Conservation (phyloP, 2,329 filamentous ascomycete species). For the Xylariaceae sp. region DNA sequence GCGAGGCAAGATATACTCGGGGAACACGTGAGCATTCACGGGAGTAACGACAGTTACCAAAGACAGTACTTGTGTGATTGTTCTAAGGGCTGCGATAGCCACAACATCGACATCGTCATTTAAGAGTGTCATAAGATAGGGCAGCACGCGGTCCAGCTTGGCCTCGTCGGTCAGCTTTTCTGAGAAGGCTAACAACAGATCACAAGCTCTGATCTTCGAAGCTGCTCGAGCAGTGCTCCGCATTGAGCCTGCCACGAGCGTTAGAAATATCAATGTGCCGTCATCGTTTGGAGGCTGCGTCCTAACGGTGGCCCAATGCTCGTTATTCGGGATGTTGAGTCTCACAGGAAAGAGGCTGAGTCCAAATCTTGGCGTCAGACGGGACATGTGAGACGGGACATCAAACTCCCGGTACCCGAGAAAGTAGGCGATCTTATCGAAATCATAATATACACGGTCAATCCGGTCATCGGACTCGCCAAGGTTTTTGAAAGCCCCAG, state of each 20-base stretch:
- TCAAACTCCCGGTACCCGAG: slow-evolving; percentile 67
- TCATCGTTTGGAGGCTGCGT: slow-evolving; percentile 70
- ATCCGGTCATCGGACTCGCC: slow-evolving; percentile 92
- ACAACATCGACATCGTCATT: slow-evolving; percentile 82
- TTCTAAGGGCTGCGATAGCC: slow-evolving; percentile 78
- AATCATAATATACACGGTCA: slow-evolving; percentile 87
- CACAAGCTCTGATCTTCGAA: slow-evolving; percentile 85
- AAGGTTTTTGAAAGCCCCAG: slow-evolving; percentile 66
- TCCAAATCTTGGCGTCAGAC: slow-evolving; percentile 47
- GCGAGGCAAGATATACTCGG: slow-evolving; percentile 65
- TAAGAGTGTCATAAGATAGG: slow-evolving; percentile 81
- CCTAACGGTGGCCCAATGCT: slow-evolving; percentile 63
- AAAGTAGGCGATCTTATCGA: slow-evolving; percentile 96
- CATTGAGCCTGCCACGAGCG: slow-evolving; percentile 82
- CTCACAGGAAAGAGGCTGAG: slow-evolving; percentile 73
- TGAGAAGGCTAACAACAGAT: slow-evolving; percentile 86
- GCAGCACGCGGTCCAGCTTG: slow-evolving; percentile 88
- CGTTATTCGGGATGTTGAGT: slow-evolving; percentile 82
- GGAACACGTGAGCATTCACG: slow-evolving; percentile 67
- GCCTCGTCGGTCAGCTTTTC: slow-evolving; percentile 92
- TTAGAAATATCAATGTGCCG: slow-evolving; percentile 88
- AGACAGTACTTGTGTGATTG: slow-evolving; percentile 83
- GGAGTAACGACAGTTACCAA: slow-evolving; percentile 85
- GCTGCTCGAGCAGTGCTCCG: slow-evolving; percentile 85
- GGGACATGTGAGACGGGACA: slow-evolving; percentile 25